Evolutionary conservation across 257 asterid species (phyloP).

Genomic region (Fraxinus cuspidata): DNA sequence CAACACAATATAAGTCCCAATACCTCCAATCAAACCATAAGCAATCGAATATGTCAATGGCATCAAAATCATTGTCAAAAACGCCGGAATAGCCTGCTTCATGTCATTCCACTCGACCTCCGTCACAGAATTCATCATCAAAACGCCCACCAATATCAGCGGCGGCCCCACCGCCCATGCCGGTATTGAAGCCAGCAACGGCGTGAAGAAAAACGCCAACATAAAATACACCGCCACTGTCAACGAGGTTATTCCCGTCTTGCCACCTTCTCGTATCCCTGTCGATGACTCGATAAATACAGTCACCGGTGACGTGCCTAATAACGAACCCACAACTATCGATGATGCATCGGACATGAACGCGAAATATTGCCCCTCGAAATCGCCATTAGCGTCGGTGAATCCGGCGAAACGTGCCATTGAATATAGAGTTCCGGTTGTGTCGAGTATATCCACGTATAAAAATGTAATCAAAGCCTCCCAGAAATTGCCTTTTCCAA

Average conservation of each 20-base stretch:
- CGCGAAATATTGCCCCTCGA: constrained; percentile 90
- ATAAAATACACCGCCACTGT: constrained; percentile 79
- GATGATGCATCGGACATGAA: constrained; percentile 93
- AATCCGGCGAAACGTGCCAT: constrained; percentile 94
- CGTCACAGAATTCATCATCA: constrained; percentile 92
- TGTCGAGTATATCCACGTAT: constrained; percentile 83
- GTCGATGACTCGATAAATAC: constrained; percentile 86
- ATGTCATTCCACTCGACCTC: constrained; percentile 91
- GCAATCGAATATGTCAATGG: constrained; percentile 93
- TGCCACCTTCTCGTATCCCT: constrained; percentile 88
- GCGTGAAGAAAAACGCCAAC: constrained; percentile 83
- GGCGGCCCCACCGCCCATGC: constrained; percentile 99
- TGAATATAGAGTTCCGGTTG: constrained; percentile 83
- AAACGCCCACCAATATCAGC: constrained; percentile 77
- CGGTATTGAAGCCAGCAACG: constrained; percentile 88
- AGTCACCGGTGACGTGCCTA: constrained; percentile 96
- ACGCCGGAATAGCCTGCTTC: constrained; percentile 95
- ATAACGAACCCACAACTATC: constrained; percentile 67
- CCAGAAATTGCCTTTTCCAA: constrained; percentile 74
- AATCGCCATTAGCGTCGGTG: constrained; percentile 56
- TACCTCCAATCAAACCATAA: constrained; percentile 88
- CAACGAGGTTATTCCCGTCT: constrained; percentile 86
- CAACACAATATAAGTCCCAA: constrained; percentile 65
- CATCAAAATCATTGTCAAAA: constrained; percentile 72
- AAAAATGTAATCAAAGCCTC: constrained; percentile 75